A percentile compares a stretch with the other conserved stretches of the same genome.
These are phyloP conservation scores for Malassezia sympodialis DNA, from an alignment of 1,284 basidiomycete species.

Conservation along the genomic window DNA sequence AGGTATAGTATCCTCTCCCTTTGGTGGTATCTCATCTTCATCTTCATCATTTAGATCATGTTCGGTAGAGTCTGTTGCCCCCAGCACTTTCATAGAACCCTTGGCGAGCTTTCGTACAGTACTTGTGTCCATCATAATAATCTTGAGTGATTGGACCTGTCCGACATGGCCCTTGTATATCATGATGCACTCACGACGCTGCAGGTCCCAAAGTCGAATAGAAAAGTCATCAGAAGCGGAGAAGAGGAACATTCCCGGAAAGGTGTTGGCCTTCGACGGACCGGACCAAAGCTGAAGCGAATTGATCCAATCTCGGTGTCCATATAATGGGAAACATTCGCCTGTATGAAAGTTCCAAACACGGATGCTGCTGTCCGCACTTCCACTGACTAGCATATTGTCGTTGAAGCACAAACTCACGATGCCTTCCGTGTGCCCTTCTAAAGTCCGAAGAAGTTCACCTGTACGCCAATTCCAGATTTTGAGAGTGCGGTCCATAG, in stretches of 20 bases:
- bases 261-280: constrained; percentile 25
- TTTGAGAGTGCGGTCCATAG: constrained; percentile 89
- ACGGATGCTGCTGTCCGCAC: constrained; percentile 46
- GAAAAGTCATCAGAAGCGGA: constrained; percentile 89
- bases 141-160: constrained; percentile 81
- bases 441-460: constrained; percentile 71
- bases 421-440: constrained; percentile 85
- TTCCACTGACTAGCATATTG: constrained; percentile 64
- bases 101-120: constrained; percentile 35
- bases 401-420: constrained; percentile 85
- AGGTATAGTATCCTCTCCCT: background rate
- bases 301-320: constrained; percentile 95
- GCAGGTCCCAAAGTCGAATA: constrained; percentile 89
- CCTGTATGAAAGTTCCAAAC: constrained; percentile 86
- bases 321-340: constrained; percentile 80
- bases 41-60: background rate
- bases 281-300: constrained; percentile 86
- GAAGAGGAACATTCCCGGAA: constrained; percentile 56
- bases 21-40: background rate
- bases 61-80: background rate
- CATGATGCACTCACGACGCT: constrained; percentile 66
- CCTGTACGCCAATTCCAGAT: constrained; percentile 98
- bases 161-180: constrained; percentile 83
- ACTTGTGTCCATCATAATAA: constrained; percentile 55
- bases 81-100: constrained; percentile 11